phyloP scores from a whole-genome alignment of 768 basidiomycete genomes.

The Leccinum incarnatum region DNA sequence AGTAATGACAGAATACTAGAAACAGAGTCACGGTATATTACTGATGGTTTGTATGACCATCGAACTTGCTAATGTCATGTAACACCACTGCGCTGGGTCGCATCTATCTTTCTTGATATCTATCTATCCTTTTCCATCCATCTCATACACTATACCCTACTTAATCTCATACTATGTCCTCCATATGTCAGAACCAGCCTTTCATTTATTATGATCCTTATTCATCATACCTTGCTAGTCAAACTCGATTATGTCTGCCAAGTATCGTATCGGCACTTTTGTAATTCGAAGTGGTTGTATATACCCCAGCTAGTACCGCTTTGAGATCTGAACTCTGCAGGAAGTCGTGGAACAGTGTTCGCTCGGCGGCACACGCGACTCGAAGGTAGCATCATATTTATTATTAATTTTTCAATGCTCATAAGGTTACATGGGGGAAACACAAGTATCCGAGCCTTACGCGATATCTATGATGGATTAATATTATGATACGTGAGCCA shows the following conservation, averaged over 20 bases:
- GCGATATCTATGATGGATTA: too few species aligned
- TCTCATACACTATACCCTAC: slow-evolving; percentile 14
- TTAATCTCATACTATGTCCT: slow-evolving; percentile 15
- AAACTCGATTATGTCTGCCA: background rate
- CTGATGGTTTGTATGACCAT: slow-evolving; percentile 12
- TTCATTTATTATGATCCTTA: background rate
- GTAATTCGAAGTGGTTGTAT: background rate
- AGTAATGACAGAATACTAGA: slow-evolving; percentile 22
- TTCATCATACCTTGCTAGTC: background rate
- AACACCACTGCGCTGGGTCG: slow-evolving; percentile 15
- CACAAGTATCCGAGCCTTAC: background rate
- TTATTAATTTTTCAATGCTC: too few species aligned
- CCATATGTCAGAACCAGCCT: background rate
- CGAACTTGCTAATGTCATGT: background rate
- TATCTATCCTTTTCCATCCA: slow-evolving; percentile 1
- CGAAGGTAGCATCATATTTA: too few species aligned
- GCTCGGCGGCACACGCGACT: too few species aligned
- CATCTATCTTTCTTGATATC: background rate
- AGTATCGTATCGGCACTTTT: background rate
- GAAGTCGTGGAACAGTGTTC: too few species aligned
- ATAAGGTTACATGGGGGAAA: too few species aligned
- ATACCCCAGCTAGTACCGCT: too few species aligned
- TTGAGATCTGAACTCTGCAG: too few species aligned
- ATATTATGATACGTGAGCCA: too few species aligned
- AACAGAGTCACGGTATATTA: background rate